Evolutionary conservation across 495 filamentous ascomycete genomes (phyloP), one percentile per base, ranked within the genome.

Genomic region (Geoglossum glabrum): DNA sequence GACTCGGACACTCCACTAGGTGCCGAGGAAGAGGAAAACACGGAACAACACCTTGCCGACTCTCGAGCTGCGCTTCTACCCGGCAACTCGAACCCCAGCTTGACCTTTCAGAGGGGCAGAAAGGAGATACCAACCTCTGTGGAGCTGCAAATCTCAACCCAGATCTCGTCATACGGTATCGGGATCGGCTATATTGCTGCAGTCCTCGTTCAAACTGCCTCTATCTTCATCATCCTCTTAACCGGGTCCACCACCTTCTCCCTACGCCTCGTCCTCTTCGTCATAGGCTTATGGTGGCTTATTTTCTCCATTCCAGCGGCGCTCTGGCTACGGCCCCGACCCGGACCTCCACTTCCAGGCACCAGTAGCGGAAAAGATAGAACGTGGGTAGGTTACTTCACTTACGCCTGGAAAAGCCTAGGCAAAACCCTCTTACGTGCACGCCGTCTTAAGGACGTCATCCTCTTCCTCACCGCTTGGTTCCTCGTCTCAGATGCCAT

Each of bases 221-320:
- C 81, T 52, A 90, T 95, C 54, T 62, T 81, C 10, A 76, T 93
- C 25, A 73, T 93, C 7, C 67, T 86, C 17, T 62, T 70, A 28
- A 83, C 83, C 61, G 74, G 78, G n/a, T 85, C 84, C 56, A 83
- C 84, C 10, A 85, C 83, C 0, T 83, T 85, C 69, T 84, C 83
- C 3, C 76, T 92, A 54, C 82, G 90, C 36, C 71, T 95, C 31
- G 87, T 90, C 3, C 75, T 98, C 10, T 90, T 93, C 64, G 65
- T 87, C 40, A 81, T 96, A 54, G 92, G 92, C 15, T 67, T 81
- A n/a, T 98, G 92, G 92, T 97, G 92, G 92, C 82, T 92, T 55
- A 55, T 80, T 36, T 97, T 98, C 64, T 90, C 89, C 11, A 79
- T 96, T 56, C 92, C 92, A 3, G 86, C 89, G 8, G 84, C 83